phyloP scores from a whole-genome alignment of 164 flowering plant species.

The Paratinospora sagittata region DNA sequence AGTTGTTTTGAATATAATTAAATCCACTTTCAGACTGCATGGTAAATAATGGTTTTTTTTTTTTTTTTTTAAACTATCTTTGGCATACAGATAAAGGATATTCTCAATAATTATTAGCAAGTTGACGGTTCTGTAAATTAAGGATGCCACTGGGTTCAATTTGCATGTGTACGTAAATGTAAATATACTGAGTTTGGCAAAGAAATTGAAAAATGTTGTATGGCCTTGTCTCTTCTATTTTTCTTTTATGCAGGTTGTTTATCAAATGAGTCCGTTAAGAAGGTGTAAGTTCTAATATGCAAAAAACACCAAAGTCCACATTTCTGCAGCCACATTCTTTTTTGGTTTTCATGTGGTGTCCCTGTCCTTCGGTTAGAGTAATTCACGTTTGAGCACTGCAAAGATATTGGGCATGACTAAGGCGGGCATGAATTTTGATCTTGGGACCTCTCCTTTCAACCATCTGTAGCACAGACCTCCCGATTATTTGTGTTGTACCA shows the following conservation, averaged over 20 bases:
- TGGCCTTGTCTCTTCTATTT: background rate
- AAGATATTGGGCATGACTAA: no score
- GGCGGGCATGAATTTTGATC: no score
- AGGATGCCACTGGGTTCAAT: background rate
- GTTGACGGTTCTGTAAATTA: background rate
- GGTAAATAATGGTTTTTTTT: background rate
- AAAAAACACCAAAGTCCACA: no score
- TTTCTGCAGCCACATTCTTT: no score
- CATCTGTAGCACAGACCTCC: no score
- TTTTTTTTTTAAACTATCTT: background rate
- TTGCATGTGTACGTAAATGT: background rate
- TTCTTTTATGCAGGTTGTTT: background rate
- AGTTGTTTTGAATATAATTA: background rate
- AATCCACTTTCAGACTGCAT: background rate
- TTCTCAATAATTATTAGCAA: background rate
- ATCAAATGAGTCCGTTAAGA: background rate
- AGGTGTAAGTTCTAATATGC: background rate
- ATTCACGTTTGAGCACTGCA: no score
- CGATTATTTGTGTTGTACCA: no score
- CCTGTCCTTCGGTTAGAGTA: no score
- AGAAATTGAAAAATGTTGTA: background rate
- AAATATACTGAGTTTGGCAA: background rate
- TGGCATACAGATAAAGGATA: background rate
- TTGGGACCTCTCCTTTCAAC: no score
- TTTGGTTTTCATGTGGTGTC: no score